Base-by-base conservation (phyloP, 2,329 filamentous ascomycete species). In the Paecilomyces dactylethromorphus region DNA sequence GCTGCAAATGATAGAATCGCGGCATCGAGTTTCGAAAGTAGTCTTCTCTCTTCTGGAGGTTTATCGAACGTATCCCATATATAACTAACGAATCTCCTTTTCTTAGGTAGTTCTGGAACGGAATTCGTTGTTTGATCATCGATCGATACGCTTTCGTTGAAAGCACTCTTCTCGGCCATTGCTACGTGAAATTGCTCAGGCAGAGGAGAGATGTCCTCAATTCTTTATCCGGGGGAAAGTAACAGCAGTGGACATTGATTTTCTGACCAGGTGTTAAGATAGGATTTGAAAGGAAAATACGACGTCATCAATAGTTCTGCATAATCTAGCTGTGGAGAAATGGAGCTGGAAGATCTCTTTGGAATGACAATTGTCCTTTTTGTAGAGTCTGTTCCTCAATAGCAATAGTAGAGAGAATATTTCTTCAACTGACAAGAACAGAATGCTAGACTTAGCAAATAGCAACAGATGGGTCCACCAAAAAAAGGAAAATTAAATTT, bases 21-120 rank as follows among this genome's bases (percentile, higher is more conserved):
- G 6, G 73, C 68, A 65, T 82, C 80, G 21, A 82, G 67, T 63
- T 82, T 82, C 62, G 80, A 79, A 29, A 82, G 64, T 50, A 82
- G 72, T 58, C 71, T 71, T 6, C 79, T 72, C 63, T 82, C 80
- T 58, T 81, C 76, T 0, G 76, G 78, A 1, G 77, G 74, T 61
- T 82, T 82, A 63, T 83, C 81, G 21, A 81, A 73, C 1, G 76
- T 79, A 67, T 83, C 81, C 80, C 80, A 82, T 53, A 83, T 68
- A 58, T 81, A 82, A 61, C 74, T 77, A 53, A 75, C 71, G 79
- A 79, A 82, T 71, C 67, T 80, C 8, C 69, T 63, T 62, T 74
- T 76, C 18, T 45, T 18, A 2, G 39, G n/a, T n/a, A n/a, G 1
- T 8, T 18, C n/a, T 45, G n/a, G n/a, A 18, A 45, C 10, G 3